Percentiles rank a stretch among this genome's conserved stretches.
Conservation (phyloP, 805 yeast genomes). For the Barnettozyma salicaria region DNA sequence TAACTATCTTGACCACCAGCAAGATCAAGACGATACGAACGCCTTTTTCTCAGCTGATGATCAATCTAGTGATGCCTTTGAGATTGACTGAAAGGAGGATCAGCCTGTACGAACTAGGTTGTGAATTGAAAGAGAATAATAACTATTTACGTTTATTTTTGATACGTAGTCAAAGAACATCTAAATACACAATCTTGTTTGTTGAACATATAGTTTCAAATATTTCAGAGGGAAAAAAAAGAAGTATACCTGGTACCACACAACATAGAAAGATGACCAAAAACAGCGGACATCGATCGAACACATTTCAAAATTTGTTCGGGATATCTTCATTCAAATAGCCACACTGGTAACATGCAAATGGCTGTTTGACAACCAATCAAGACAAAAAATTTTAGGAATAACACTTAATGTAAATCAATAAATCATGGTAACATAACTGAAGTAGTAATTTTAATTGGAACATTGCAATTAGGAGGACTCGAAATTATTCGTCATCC, state of each 20-base stretch:
- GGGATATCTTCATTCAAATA: too few relatives aligned
- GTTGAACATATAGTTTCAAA: too few relatives aligned
- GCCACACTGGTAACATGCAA: slow-evolving; percentile 8
- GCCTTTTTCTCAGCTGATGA: too few relatives aligned
- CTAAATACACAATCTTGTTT: too few relatives aligned
- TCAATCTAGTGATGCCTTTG: not conserved
- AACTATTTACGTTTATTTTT: slow-evolving; percentile 12
- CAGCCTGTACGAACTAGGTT: too few relatives aligned
- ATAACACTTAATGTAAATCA: not conserved
- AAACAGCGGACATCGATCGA: too few relatives aligned
- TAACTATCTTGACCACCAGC: slow-evolving; percentile 1
- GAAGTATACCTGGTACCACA: too few relatives aligned
- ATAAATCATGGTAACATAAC: slow-evolving; percentile 4
- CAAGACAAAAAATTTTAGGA: not conserved
- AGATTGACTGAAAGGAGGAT: not conserved
- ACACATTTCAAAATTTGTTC: not conserved
- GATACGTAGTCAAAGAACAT: not conserved
- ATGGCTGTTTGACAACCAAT: slow-evolving; percentile 1
- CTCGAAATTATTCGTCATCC: slow-evolving; percentile 38
- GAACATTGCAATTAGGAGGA: too few relatives aligned
- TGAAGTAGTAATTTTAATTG: too few relatives aligned
- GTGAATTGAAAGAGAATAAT: not conserved
- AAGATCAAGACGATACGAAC: not conserved
- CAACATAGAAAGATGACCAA: too few relatives aligned
- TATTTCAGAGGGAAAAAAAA: too few relatives aligned